Conservation (phyloP, 352 stramenopile species). For the Phytophthora pini region DNA sequence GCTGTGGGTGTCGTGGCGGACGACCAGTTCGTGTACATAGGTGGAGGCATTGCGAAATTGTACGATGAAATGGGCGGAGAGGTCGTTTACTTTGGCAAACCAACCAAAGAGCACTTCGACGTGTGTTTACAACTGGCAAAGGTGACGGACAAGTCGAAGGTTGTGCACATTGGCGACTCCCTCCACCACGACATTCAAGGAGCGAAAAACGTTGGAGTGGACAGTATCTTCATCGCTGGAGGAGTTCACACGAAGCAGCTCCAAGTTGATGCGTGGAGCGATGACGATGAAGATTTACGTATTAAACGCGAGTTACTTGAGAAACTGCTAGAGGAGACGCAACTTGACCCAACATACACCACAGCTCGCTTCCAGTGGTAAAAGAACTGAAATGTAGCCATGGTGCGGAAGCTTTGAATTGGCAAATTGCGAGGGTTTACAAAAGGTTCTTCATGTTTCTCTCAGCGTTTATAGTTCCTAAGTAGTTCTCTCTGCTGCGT, state of each 20-base stretch:
- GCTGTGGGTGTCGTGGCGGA: slow-evolving; percentile 73
- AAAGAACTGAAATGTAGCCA: slow-evolving; percentile 2
- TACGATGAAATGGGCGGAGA: slow-evolving; percentile 81
- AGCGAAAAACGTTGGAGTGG: slow-evolving; percentile 50
- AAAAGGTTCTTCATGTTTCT: too few species aligned
- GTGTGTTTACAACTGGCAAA: slow-evolving; percentile 52
- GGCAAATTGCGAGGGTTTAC: too few species aligned
- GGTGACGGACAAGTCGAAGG: slow-evolving; percentile 37
- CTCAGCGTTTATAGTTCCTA: too few species aligned
- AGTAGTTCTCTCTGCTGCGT: too few species aligned
- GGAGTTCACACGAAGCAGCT: slow-evolving; percentile 70
- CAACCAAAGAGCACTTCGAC: slow-evolving; percentile 77
- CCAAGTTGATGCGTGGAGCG: slow-evolving; percentile 39
- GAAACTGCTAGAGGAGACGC: slow-evolving; percentile 24
- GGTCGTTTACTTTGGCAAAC: slow-evolving; percentile 87
- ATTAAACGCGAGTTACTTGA: slow-evolving; percentile 36
- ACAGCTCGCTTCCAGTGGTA: slow-evolving; percentile 45
- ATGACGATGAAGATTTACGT: slow-evolving; percentile 24
- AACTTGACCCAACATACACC: slow-evolving; percentile 35
- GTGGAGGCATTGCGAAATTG: slow-evolving; percentile 78
- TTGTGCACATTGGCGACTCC: slow-evolving; percentile 74
- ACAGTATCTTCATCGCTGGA: slow-evolving; percentile 63
- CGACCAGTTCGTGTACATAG: slow-evolving; percentile 62
- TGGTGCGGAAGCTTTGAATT: neutral
- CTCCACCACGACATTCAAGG: slow-evolving; percentile 72